Conservation (phyloP, 176 grass and related monocot genomes). For the Avena insularis region DNA sequence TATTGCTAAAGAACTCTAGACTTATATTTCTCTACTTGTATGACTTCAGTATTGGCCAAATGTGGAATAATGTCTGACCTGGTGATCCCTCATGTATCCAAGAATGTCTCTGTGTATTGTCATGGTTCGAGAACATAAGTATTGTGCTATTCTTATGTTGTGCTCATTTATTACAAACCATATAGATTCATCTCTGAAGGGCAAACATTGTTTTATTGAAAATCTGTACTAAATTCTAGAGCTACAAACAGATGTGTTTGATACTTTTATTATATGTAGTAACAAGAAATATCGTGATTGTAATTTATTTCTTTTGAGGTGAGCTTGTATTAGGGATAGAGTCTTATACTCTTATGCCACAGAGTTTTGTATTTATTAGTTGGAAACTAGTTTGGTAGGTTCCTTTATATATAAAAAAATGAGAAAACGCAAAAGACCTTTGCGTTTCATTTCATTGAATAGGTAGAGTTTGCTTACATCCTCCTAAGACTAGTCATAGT, state of each 20-base stretch:
- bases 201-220: not conserved
- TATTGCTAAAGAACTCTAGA: not conserved
- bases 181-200: not conserved
- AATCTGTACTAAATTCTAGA: not conserved
- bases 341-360: not conserved
- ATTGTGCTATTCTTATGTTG: not conserved
- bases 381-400: not conserved
- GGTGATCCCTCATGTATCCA: not conserved
- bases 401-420: not conserved
- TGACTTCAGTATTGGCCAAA: not conserved
- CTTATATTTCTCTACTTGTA: not conserved
- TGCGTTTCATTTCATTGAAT: too few species aligned
- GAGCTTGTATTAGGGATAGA: not conserved
- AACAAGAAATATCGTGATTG: not conserved
- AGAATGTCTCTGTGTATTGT: not conserved
- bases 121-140: not conserved
- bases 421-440: too few species aligned
- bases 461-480: too few species aligned
- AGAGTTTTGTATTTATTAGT: not conserved
- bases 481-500: too few species aligned
- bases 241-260: not conserved
- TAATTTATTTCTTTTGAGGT: not conserved
- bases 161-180: not conserved
- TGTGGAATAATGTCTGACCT: not conserved
- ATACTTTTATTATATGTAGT: not conserved